Conservation (phyloP, 257 asterid genomes). For the Nicotiana tomentosiformis region DNA sequence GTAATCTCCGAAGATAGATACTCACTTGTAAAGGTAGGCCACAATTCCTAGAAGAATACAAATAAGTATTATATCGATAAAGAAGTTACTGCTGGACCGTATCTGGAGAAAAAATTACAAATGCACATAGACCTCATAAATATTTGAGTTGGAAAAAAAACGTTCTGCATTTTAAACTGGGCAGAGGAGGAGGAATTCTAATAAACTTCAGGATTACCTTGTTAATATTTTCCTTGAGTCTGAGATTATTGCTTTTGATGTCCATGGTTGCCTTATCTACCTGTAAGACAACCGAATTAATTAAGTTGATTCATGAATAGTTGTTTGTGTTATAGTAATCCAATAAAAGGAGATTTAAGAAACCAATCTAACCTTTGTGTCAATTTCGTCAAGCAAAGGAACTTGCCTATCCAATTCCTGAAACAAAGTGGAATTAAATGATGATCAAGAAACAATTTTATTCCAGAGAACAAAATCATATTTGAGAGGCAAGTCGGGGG, state of each 20-base stretch:
- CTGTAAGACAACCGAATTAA: constrained; percentile 29
- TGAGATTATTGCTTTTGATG: constrained; percentile 57
- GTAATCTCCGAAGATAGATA: not conserved
- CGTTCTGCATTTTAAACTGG: not conserved
- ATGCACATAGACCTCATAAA: not conserved
- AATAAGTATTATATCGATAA: constrained; percentile 61
- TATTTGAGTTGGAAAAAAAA: not conserved
- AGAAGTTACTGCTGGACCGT: constrained; percentile 65
- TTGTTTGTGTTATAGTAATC: not conserved
- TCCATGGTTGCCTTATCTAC: constrained; percentile 70
- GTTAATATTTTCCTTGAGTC: constrained; percentile 57
- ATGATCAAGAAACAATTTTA: not conserved
- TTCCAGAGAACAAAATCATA: not conserved
- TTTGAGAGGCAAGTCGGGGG: not conserved
- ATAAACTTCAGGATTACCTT: constrained; percentile 23
- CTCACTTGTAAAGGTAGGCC: constrained; percentile 81
- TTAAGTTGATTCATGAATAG: not conserved
- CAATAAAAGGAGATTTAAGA: not conserved
- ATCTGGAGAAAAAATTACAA: constrained; percentile 33
- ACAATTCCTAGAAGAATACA: constrained; percentile 77
- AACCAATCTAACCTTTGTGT: constrained; percentile 52
- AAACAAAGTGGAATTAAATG: not conserved
- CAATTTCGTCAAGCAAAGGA: constrained; percentile 83
- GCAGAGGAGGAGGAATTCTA: not conserved
- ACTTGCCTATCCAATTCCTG: constrained; percentile 94